Percentiles rank a stretch among this genome's conserved stretches.
Conservation (phyloP, 768 basidiomycete species). For the Albatrellus ellisii region DNA sequence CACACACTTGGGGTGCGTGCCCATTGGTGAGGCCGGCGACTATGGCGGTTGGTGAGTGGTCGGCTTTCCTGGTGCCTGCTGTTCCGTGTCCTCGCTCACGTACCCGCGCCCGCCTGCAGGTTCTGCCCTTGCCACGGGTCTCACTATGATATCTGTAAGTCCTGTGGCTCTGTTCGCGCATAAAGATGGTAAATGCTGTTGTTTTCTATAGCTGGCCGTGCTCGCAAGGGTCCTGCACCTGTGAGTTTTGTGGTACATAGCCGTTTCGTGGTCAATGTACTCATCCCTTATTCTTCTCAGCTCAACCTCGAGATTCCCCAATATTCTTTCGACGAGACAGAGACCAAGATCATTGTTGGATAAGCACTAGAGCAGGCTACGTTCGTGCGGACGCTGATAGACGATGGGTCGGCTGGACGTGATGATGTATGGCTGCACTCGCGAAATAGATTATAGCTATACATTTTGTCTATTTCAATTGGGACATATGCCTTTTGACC, state of each 20-base stretch:
- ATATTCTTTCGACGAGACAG: slow-evolving; percentile 79
- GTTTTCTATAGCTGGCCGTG: slow-evolving; percentile 65
- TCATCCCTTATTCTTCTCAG: slow-evolving; percentile 22
- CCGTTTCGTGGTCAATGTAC: slow-evolving; percentile 5
- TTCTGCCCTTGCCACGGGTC: slow-evolving; percentile 99
- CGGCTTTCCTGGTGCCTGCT: background rate
- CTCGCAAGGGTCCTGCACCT: slow-evolving; percentile 93
- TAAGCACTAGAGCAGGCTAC: slow-evolving; percentile 20
- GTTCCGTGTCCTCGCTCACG: background rate
- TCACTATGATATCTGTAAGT: slow-evolving; percentile 89
- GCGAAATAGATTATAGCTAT: background rate
- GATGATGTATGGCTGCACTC: background rate
- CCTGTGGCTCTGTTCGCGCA: slow-evolving; percentile 2
- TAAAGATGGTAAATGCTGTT: slow-evolving; percentile 6
- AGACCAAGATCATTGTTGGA: slow-evolving; percentile 81
- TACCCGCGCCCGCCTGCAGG: slow-evolving; percentile 33
- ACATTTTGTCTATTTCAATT: too few relatives aligned
- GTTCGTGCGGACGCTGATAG: background rate
- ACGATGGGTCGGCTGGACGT: background rate
- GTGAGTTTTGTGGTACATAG: slow-evolving; percentile 31
- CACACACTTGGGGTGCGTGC: slow-evolving; percentile 97
- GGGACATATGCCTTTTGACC: too few relatives aligned
- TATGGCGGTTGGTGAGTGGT: slow-evolving; percentile 87
- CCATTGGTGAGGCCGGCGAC: slow-evolving; percentile 95
- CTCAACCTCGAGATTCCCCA: slow-evolving; percentile 91